Base-by-base conservation (phyloP, 2,329 filamentous ascomycete genomes). In the Hymenoscyphus scutula region DNA sequence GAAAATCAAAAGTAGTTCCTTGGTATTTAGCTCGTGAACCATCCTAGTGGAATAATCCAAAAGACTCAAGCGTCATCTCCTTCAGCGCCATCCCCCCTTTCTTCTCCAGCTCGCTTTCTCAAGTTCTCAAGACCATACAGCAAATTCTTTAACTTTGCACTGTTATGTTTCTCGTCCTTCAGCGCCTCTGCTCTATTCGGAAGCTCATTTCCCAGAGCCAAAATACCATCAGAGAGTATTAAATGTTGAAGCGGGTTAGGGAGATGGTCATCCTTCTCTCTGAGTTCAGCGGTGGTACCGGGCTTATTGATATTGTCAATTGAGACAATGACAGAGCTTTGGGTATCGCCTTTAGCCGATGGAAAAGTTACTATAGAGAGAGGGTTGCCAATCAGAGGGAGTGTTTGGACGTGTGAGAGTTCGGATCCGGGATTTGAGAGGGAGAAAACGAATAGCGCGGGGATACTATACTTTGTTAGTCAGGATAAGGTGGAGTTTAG, bases 371-470 rank as follows among this genome's bases (percentile, higher is more conserved):
- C 48, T 8, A 73, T 30, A 4, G 65, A 64, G 5, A 74, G 81
- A 0, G 87, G 83, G 69, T 90, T 92, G 7, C 89, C 89, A 2
- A 81, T 78, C 4, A 91, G 74, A 45, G 78, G 74, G 59, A 91
- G 71, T 58, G 81, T 82, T 54, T 80, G 76, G 7, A 75, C 74
- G 64, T 82, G 77, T 8, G 77, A 74, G 48, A 91, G 77, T 15
- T 72, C 75, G 64, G 81, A 82, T 56, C 82, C 74, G 1, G 73
- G 64, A 34, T 48, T 10, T n/a, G 74, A 74, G 5, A 89, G 78
- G n/a, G 77, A 76, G 77, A 89, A 90, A 61, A 83, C 77, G 74
- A 94, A 87, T 8, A 96, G 76, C 48, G 82, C 89, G 62, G 86
- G 83, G 60, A 83, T 73, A 38, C 81, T 86, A n/a, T 11, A n/a